Conservation (phyloP, 495 filamentous ascomycete species). For the Penicillium steckii region DNA sequence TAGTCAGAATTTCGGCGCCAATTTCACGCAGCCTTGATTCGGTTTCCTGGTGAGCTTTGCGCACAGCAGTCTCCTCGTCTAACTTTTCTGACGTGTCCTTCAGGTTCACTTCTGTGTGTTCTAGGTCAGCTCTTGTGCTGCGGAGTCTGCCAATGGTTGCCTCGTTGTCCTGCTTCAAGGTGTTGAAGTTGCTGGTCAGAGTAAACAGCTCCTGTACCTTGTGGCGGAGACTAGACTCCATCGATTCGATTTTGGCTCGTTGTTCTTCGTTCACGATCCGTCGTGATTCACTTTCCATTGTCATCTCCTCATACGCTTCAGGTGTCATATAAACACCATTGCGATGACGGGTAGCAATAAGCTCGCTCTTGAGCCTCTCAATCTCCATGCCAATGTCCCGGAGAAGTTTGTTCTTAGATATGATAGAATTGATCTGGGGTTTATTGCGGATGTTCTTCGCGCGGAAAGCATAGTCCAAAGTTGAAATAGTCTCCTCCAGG, state of each 20-base stretch:
- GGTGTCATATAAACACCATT: slow-evolving; percentile 92
- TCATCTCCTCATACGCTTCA: slow-evolving; percentile 83
- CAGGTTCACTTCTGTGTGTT: slow-evolving; percentile 82
- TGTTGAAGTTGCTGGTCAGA: slow-evolving; percentile 79
- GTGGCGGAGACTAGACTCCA: slow-evolving; percentile 84
- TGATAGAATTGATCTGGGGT: slow-evolving; percentile 86
- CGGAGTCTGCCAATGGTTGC: slow-evolving; percentile 66
- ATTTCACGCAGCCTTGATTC: slow-evolving; percentile 71
- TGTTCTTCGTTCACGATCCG: slow-evolving; percentile 91
- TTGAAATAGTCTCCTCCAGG: slow-evolving; percentile 96
- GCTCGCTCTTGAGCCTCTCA: slow-evolving; percentile 87
- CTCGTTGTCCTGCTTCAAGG: slow-evolving; percentile 83
- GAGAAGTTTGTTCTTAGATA: slow-evolving; percentile 89
- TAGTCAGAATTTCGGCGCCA: slow-evolving; percentile 71
- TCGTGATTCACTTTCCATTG: slow-evolving; percentile 87
- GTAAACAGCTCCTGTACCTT: slow-evolving; percentile 89
- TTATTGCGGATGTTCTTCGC: slow-evolving; percentile 99
- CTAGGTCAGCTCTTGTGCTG: slow-evolving; percentile 74
- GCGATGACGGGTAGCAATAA: slow-evolving; percentile 88
- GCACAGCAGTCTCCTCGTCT: slow-evolving; percentile 73
- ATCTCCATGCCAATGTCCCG: slow-evolving; percentile 91
- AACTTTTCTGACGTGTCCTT: slow-evolving; percentile 71
- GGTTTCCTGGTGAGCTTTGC: slow-evolving; percentile 82
- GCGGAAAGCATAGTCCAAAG: slow-evolving; percentile 93
- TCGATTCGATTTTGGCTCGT: slow-evolving; percentile 83